phyloP scores from a whole-genome alignment of 768 basidiomycete species.

The Naganishia onofrii region DNA sequence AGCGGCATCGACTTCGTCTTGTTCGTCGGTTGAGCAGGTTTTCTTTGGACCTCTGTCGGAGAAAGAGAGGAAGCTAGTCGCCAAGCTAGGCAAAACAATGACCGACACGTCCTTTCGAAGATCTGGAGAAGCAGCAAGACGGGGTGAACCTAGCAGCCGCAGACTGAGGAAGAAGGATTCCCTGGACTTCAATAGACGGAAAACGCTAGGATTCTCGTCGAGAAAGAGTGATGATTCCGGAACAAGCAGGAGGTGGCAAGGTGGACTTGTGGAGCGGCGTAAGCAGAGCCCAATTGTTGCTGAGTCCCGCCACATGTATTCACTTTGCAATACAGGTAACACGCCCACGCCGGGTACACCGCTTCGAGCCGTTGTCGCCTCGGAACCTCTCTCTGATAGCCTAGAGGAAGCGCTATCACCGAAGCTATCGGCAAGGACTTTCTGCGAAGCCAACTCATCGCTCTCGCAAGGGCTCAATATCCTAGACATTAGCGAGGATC shows the following conservation, averaged over 20 bases:
- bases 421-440: neutral
- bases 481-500: neutral
- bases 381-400: neutral
- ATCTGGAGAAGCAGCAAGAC: neutral
- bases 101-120: neutral
- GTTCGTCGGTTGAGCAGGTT: conserved; percentile 25
- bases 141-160: conserved; percentile 10
- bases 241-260: conserved; percentile 25
- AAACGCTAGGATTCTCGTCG: conserved; percentile 28
- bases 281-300: neutral
- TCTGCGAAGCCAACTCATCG: neutral
- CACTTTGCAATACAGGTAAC: neutral
- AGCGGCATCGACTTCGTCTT: conserved; percentile 22
- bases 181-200: conserved; percentile 30
- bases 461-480: too few species aligned
- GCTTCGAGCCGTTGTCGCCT: neutral
- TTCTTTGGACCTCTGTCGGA: conserved; percentile 26
- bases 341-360: neutral
- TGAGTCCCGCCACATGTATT: neutral
- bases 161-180: conserved; percentile 30
- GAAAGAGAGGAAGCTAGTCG: conserved; percentile 24
- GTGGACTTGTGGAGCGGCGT: conserved; percentile 15
- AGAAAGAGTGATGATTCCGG: conserved; percentile 8
- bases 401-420: neutral
- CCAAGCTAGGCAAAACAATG: conserved; percentile 20